A percentile compares a stretch with the other conserved stretches of the same genome.
These are phyloP conservation scores for Tinospora cordifolia DNA, from an alignment of 164 flowering plant species.

Conservation along the genomic window DNA sequence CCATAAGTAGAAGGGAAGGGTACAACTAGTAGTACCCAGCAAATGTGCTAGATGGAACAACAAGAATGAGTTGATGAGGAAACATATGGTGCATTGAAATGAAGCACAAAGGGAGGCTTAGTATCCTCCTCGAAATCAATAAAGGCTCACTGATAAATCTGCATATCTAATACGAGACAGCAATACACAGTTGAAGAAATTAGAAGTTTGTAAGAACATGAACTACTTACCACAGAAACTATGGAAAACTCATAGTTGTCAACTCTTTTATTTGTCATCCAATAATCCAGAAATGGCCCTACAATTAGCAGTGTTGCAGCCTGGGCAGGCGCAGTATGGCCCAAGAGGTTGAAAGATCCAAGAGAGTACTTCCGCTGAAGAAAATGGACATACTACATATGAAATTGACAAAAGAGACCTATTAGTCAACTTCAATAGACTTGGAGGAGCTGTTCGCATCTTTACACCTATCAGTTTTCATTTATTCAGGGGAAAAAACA, in stretches of 20 bases:
- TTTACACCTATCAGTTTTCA: not conserved
- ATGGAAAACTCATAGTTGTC: slow-evolving; percentile 35
- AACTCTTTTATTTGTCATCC: slow-evolving; percentile 69
- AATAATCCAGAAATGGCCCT: slow-evolving; percentile 78
- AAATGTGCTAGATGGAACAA: not conserved
- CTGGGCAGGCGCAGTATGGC: slow-evolving; percentile 89
- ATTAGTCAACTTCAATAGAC: not conserved
- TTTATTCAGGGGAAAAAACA: not conserved
- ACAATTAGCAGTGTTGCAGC: slow-evolving; percentile 62
- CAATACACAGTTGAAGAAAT: not conserved
- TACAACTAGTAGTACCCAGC: too few relatives aligned
- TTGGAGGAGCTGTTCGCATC: not conserved
- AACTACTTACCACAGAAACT: slow-evolving; percentile 48
- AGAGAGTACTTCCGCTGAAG: slow-evolving; percentile 74
- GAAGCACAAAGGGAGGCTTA: too few relatives aligned
- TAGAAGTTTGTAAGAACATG: not conserved
- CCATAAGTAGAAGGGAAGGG: too few relatives aligned
- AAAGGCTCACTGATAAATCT: not conserved
- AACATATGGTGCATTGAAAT: too few relatives aligned
- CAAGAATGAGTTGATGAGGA: not conserved
- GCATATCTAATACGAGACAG: not conserved
- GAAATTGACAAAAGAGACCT: slow-evolving; percentile 2
- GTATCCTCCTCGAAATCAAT: too few relatives aligned
- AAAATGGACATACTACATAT: slow-evolving; percentile 67
- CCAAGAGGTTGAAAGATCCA: slow-evolving; percentile 82